Conservation (phyloP, 805 yeast genomes). For the Barnettozyma botsteinii region DNA sequence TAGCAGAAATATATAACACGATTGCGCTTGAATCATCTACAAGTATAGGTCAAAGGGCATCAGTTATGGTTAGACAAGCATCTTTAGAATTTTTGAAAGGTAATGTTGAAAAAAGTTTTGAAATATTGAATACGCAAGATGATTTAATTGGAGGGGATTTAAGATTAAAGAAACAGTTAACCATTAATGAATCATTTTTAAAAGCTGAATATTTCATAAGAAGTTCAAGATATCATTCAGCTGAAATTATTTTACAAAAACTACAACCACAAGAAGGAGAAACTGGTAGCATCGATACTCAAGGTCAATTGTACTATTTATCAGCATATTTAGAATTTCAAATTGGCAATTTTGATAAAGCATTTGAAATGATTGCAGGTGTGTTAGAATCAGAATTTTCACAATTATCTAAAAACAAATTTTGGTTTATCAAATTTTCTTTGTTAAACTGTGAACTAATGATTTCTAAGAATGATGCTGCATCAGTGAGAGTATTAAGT, state of each 20-base stretch:
- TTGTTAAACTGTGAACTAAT: conserved; percentile 42
- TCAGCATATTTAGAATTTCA: conserved; percentile 19
- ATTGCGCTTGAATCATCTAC: conserved; percentile 39
- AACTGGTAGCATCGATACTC: conserved; percentile 23
- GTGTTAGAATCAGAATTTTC: conserved; percentile 12
- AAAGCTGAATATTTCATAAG: conserved; percentile 29
- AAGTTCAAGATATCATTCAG: conserved; percentile 23
- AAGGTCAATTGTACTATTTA: conserved; percentile 26
- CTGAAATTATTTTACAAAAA: conserved; percentile 20
- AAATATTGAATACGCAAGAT: conserved; percentile 32
- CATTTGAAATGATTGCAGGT: conserved; percentile 20
- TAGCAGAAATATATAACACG: conserved; percentile 43
- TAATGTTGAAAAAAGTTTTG: conserved; percentile 35
- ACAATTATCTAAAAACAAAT: conserved; percentile 27
- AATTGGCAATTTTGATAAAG: conserved; percentile 19
- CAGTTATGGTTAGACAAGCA: conserved; percentile 36
- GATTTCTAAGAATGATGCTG: conserved; percentile 29
- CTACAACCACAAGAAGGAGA: conserved; percentile 19
- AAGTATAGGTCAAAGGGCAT: conserved; percentile 33
- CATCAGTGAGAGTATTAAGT: conserved; percentile 46
- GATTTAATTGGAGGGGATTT: conserved; percentile 12
- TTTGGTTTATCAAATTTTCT: conserved; percentile 41
- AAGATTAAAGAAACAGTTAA: conserved; percentile 34
- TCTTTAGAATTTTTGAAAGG: conserved; percentile 34
- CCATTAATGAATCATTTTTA: conserved; percentile 36